Evolutionary conservation across 1,139 yeast genomes (phyloP).

Genomic region (Pichia sp.): DNA sequence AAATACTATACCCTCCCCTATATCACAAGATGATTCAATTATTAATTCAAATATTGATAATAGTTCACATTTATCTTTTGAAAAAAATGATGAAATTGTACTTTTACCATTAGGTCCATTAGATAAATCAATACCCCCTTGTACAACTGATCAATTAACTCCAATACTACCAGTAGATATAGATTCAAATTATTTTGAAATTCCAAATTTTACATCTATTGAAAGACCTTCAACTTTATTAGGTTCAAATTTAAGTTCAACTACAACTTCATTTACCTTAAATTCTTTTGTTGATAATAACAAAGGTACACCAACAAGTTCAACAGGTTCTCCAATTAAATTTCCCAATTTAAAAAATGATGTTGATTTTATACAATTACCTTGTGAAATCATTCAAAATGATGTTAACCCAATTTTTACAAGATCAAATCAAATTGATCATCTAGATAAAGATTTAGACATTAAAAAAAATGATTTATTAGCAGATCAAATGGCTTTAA

Average conservation of each 20-base stretch:
- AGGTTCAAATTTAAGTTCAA: constrained; percentile 12
- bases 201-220: no score
- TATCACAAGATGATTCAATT: background rate
- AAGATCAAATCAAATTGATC: constrained; percentile 29
- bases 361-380: background rate
- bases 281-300: background rate
- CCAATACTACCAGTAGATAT: constrained; percentile 22
- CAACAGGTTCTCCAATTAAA: constrained; percentile 9
- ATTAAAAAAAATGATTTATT: constrained; percentile 24
- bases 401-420: constrained; percentile 24
- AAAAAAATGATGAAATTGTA: constrained; percentile 14
- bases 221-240: no score
- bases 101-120: constrained; percentile 25
- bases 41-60: background rate
- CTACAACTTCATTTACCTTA: constrained; percentile 7
- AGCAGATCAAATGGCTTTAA: constrained; percentile 31
- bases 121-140: constrained; percentile 25
- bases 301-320: constrained; percentile 4
- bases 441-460: constrained; percentile 25
- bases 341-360: background rate
- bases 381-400: constrained; percentile 8
- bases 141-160: constrained; percentile 25
- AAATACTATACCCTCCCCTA: background rate
- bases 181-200: constrained; percentile 1
- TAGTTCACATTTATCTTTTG: background rate